phyloP scores from a whole-genome alignment of 2,329 filamentous ascomycete genomes.

The Phialophora macrospora region DNA sequence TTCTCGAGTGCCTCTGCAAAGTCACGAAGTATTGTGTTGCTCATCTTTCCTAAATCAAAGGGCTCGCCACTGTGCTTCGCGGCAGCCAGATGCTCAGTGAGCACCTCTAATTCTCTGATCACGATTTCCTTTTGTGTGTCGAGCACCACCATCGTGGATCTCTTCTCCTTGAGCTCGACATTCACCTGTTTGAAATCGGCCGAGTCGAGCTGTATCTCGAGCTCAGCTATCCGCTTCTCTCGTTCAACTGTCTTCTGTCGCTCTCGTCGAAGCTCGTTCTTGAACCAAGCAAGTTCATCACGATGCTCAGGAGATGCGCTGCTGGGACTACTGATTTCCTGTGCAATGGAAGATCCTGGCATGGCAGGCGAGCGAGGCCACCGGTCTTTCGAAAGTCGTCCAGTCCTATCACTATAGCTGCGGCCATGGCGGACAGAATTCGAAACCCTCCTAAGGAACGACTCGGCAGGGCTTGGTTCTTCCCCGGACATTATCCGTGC shows the following conservation, averaged over 20 bases:
- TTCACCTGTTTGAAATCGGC: slow-evolving; percentile 75
- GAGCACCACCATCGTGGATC: slow-evolving; percentile 91
- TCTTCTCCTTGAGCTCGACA: slow-evolving; percentile 86
- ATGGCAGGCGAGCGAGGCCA: slow-evolving; percentile 72
- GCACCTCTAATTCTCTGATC: slow-evolving; percentile 85
- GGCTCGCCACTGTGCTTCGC: slow-evolving; percentile 82
- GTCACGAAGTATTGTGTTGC: slow-evolving; percentile 65
- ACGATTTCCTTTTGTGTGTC: slow-evolving; percentile 96
- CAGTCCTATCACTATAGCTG: slow-evolving; percentile 75
- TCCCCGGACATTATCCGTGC: slow-evolving; percentile 82
- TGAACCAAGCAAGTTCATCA: slow-evolving; percentile 69
- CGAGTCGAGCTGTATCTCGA: slow-evolving; percentile 65
- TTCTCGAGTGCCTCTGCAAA: slow-evolving; percentile 66
- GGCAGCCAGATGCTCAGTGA: slow-evolving; percentile 84
- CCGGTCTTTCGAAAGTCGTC: slow-evolving; percentile 63
- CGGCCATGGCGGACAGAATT: slow-evolving; percentile 93
- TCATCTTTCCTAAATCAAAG: slow-evolving; percentile 75
- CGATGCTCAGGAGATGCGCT: slow-evolving; percentile 61
- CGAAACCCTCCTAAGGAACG: slow-evolving; percentile 84
- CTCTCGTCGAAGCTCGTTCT: slow-evolving; percentile 76
- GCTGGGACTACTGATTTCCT: slow-evolving; percentile 74
- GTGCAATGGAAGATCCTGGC: slow-evolving; percentile 45
- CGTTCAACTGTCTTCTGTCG: slow-evolving; percentile 85
- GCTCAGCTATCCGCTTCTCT: slow-evolving; percentile 82
- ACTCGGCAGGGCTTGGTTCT: slow-evolving; percentile 68